These are phyloP conservation scores for Venturiaceae sp. DNA, from an alignment of 2,329 filamentous ascomycete genomes.

Conservation along the genomic window DNA sequence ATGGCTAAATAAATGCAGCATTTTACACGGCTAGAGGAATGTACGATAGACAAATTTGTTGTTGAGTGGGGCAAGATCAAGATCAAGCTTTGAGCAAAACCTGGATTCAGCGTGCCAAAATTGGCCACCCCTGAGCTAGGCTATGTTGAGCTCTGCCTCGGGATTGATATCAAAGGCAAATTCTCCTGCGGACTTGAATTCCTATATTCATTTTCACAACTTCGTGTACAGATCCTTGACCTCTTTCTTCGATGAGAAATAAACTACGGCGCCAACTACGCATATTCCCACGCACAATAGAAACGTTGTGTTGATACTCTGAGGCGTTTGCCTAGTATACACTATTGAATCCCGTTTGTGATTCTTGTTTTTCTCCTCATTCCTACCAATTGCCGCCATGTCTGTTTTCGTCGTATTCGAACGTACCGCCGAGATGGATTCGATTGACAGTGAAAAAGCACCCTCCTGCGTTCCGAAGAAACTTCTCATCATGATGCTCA, in stretches of 20 bases:
- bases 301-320: neutral
- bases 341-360: neutral
- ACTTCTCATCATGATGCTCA: constrained; percentile 78
- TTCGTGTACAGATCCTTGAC: neutral
- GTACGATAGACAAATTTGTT: too few species aligned
- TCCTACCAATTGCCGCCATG: neutral
- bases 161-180: neutral
- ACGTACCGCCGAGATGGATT: constrained; percentile 41
- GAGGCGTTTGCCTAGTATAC: neutral
- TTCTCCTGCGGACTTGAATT: neutral
- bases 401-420: neutral
- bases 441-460: constrained; percentile 49
- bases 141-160: neutral
- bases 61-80: neutral
- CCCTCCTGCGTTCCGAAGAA: constrained; percentile 69
- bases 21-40: too few species aligned
- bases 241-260: neutral
- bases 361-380: neutral
- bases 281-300: neutral
- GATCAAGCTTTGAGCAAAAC: neutral
- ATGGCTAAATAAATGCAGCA: too few species aligned
- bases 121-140: neutral
- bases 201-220: neutral
- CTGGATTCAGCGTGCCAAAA: neutral
- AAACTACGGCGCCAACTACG: neutral